Evolutionary conservation across 305 asterid species (phyloP).

Genomic region (Rubia tinctorum): DNA sequence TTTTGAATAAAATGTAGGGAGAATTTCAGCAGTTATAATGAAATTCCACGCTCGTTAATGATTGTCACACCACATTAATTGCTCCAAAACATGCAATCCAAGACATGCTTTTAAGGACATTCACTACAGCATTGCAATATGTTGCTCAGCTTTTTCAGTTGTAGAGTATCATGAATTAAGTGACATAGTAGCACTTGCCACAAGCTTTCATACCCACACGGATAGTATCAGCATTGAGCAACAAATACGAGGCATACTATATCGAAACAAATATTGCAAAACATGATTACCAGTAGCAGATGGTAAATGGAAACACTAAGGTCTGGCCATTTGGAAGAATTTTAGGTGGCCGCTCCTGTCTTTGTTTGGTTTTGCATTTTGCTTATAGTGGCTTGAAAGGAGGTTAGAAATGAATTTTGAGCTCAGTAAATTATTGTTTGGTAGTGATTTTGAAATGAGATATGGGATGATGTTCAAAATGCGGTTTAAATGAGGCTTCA

Average conservation of each 20-base stretch:
- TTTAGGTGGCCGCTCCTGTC: no score
- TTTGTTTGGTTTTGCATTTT: no score
- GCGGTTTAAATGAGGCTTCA: not conserved
- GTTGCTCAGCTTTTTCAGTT: not conserved
- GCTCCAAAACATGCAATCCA: not conserved
- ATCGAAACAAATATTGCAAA: not conserved
- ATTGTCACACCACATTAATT: not conserved
- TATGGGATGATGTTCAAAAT: not conserved
- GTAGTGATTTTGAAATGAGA: not conserved
- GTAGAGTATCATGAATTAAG: not conserved
- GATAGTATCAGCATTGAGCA: not conserved
- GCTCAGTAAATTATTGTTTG: not conserved
- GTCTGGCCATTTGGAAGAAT: not conserved
- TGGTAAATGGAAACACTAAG: not conserved
- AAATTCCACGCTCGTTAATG: not conserved
- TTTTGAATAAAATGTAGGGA: slow-evolving; percentile 5
- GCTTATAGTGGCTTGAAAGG: not conserved
- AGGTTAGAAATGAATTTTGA: not conserved
- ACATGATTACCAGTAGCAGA: not conserved
- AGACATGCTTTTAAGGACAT: not conserved
- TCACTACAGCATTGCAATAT: not conserved
- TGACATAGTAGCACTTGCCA: not conserved
- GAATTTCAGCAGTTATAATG: slow-evolving; percentile 5
- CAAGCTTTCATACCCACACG: not conserved
- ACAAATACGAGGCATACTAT: not conserved